Conservation (phyloP, 176 grass and related monocot genomes). For the Musa itinerans region DNA sequence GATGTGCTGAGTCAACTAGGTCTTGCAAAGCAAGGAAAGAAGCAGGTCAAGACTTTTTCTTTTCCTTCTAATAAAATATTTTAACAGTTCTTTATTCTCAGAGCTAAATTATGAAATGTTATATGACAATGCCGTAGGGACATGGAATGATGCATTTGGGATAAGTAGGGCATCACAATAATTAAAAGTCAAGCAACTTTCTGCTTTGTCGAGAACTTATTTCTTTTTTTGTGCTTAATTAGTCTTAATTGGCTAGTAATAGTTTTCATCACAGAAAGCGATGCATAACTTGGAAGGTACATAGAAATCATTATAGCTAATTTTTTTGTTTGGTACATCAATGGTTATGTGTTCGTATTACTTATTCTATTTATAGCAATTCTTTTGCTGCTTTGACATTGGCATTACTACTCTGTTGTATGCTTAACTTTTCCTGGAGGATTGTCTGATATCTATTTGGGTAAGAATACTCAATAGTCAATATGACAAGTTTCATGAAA, state of each 20-base stretch:
- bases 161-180: background rate
- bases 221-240: background rate
- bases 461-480: background rate
- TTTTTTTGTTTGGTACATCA: too few species aligned
- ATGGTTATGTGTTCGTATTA: too few species aligned
- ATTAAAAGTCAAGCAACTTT: background rate
- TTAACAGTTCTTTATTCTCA: too few species aligned
- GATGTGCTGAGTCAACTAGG: conserved; percentile 86
- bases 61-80: background rate
- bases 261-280: background rate
- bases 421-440: background rate
- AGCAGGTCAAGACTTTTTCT: conserved; percentile 49
- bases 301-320: background rate
- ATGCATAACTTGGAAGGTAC: background rate
- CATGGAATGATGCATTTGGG: background rate
- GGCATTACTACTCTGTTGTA: background rate
- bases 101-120: too few species aligned
- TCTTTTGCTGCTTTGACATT: too few species aligned
- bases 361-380: too few species aligned
- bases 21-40: conserved; percentile 88
- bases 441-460: background rate
- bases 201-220: background rate
- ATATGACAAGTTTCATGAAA: background rate
- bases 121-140: background rate
- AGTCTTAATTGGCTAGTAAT: background rate